A percentile compares a stretch with the other conserved stretches of the same genome.
Evolutionary conservation across 78 protist genomes (phyloP).

Genomic region (Dictyostelium capitatum): DNA sequence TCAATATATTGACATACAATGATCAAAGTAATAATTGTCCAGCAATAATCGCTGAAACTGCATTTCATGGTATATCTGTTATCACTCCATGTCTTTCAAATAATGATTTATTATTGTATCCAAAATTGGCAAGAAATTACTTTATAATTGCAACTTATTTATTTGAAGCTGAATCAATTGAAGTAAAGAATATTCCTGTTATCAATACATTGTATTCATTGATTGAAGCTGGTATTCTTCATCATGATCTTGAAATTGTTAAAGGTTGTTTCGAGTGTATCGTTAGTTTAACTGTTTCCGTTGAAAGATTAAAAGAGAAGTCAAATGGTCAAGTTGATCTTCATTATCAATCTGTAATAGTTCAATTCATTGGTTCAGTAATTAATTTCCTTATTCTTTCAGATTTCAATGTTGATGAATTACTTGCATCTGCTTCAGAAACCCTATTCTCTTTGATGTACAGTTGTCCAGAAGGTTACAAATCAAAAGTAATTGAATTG

Average conservation of each 20-base stretch:
- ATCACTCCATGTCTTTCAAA: slow-evolving; percentile 53
- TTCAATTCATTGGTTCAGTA: slow-evolving; percentile 50
- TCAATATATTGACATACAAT: slow-evolving; percentile 10
- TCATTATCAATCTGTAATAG: background rate
- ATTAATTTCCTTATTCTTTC: slow-evolving; percentile 47
- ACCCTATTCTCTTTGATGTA: slow-evolving; percentile 35
- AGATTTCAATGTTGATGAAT: slow-evolving; percentile 75
- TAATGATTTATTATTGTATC: slow-evolving; percentile 46
- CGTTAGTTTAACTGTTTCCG: background rate
- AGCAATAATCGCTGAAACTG: background rate
- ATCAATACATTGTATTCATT: slow-evolving; percentile 20
- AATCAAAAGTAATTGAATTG: slow-evolving; percentile 36
- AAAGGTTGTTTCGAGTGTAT: slow-evolving; percentile 47
- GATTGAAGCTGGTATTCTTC: slow-evolving; percentile 54
- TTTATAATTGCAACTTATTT: slow-evolving; percentile 30
- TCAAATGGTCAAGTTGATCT: background rate
- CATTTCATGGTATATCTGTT: slow-evolving; percentile 31
- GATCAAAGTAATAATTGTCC: slow-evolving; percentile 35
- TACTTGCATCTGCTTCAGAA: slow-evolving; percentile 25
- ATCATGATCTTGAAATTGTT: slow-evolving; percentile 68
- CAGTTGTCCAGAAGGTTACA: slow-evolving; percentile 33
- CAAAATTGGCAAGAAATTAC: slow-evolving; percentile 44
- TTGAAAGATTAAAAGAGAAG: background rate
- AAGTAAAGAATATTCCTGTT: slow-evolving; percentile 30
- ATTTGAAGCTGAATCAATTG: slow-evolving; percentile 10